Conservation (phyloP, 108 stramenopile genomes). For the Poteriospumella lacustris region DNA sequence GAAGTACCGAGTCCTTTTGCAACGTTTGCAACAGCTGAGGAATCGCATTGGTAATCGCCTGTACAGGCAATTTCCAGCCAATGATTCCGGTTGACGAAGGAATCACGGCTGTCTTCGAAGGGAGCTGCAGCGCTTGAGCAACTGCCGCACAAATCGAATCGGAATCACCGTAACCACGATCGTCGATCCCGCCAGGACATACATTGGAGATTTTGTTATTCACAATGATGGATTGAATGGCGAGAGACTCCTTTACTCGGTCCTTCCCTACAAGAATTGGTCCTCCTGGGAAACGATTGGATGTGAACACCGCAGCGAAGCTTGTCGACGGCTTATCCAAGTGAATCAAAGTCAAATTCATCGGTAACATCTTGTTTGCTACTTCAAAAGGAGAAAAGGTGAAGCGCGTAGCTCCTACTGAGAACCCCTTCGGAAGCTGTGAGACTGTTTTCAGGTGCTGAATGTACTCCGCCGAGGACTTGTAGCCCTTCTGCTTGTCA, state of each 20-base stretch:
- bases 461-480: background rate
- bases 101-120: constrained; percentile 65
- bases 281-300: constrained; percentile 74
- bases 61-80: constrained; percentile 92
- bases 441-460: background rate
- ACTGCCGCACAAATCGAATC: constrained; percentile 78
- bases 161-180: constrained; percentile 66
- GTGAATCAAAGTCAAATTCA: constrained; percentile 34
- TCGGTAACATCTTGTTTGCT: background rate
- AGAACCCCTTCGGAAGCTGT: background rate
- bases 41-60: constrained; percentile 68
- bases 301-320: constrained; percentile 34
- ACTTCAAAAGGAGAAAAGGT: constrained; percentile 30
- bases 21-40: constrained; percentile 65
- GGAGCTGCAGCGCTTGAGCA: constrained; percentile 64
- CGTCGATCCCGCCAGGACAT: constrained; percentile 62
- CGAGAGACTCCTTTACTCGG: constrained; percentile 63
- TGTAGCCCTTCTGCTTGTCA: too few species aligned
- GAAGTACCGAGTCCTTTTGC: constrained; percentile 68
- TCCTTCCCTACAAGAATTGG: constrained; percentile 77
- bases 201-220: constrained; percentile 95
- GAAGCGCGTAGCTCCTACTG: background rate
- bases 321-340: constrained; percentile 32
- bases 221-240: constrained; percentile 83
- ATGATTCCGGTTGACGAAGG: constrained; percentile 85